Evolutionary conservation across 495 filamentous ascomycete species (phyloP), one percentile per base, ranked within the genome.

Genomic region (Tirmania nivea): DNA sequence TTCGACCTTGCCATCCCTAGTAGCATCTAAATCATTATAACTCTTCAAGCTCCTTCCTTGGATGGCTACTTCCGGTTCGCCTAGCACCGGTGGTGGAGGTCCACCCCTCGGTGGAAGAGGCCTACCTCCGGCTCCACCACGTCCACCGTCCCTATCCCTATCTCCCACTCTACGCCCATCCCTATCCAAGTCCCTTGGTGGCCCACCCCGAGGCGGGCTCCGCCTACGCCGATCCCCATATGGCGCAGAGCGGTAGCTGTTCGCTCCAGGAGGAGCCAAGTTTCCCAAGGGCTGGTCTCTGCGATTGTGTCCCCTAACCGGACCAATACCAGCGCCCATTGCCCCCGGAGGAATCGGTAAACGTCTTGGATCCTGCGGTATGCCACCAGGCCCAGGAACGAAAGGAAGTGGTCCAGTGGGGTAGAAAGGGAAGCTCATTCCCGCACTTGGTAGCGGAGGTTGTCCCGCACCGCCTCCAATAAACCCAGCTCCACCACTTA

Each of bases 21-120:
- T 73, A 14, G 90, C 89, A 70, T 97, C 90, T 2, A 97, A 69
- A 67, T 97, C 90, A 67, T 96, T 92, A 66, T 97, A 97, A 65
- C 84, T 92, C 73, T 90, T 94, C 35, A 97, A 63, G 45, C 82
- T 93, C 48, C 90, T 76, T 4, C 92, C 90, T 57, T 87, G 81
- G 2, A 93, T 84, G 75, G 36, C 74, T 68, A 54, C 80, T 75
- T 59, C 82, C 71, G 52, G 76, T 72, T 79, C 79, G 77, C 58
- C 76, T 66, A 47, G 78, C 77, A 17, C 67, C 70, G 37, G 68
- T 69, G 56, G 68, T 66, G 1, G 70, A 68, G 59, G 73, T 79
- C 34, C 65, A 68, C 52, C 66, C 68, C 11, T 69, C 65, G 52
- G 68, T 74, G 35, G 66, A 55, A 66, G 69, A 20, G 68, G 63